Conservation (phyloP, 1,284 basidiomycete species). For the Cerioporus squamosus region DNA sequence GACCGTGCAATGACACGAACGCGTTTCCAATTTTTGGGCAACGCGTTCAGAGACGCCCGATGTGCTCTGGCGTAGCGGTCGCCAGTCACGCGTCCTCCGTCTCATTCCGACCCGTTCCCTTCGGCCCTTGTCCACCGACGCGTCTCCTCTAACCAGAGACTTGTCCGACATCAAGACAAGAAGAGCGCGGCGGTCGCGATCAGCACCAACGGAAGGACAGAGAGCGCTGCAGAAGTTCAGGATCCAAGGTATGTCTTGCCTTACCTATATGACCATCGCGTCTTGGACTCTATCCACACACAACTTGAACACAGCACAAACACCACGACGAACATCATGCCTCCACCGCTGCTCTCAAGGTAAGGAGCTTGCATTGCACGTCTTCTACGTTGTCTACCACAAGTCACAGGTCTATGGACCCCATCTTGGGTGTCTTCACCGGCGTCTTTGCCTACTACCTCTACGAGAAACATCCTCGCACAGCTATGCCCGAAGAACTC, state of each 20-base stretch:
- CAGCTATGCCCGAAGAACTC: constrained; percentile 68
- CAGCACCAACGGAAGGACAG: no score
- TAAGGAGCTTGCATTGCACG: constrained; percentile 30
- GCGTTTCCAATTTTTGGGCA: constrained; percentile 23
- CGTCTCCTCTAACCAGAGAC: not conserved
- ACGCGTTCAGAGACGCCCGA: constrained; percentile 22
- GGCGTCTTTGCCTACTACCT: constrained; percentile 84
- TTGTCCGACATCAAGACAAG: not conserved
- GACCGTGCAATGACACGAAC: constrained; percentile 23
- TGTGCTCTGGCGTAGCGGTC: constrained; percentile 13
- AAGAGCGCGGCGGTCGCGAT: no score
- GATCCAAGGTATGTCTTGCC: no score
- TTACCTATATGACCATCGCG: no score
- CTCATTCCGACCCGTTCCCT: constrained; percentile 20
- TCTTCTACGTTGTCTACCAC: not conserved
- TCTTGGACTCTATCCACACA: not conserved
- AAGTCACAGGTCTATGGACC: constrained; percentile 61
- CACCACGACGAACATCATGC: constrained; percentile 9
- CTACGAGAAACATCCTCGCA: constrained; percentile 84
- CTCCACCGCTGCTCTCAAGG: constrained; percentile 53
- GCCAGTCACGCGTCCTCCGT: constrained; percentile 24
- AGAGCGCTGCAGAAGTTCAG: not conserved
- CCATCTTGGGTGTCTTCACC: constrained; percentile 81
- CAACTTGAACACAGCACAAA: no score
- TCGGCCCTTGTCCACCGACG: not conserved